Evolutionary conservation across 2,329 filamentous ascomycete species (phyloP).

Genomic region (Graphilbum ipis-grandicollis): DNA sequence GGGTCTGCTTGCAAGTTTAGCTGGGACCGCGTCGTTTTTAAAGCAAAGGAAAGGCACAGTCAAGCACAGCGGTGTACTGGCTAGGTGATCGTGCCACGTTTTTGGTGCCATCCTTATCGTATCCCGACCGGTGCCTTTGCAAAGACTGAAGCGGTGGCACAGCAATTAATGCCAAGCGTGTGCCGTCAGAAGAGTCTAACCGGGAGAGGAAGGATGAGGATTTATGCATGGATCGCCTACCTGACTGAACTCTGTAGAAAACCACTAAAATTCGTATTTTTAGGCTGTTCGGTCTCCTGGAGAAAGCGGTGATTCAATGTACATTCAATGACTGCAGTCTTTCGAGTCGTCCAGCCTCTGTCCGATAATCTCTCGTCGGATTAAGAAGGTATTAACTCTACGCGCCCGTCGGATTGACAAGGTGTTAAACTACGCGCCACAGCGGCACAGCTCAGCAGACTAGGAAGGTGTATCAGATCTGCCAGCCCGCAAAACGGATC

Average conservation of each 20-base stretch:
- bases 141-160: background rate
- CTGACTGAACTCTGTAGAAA: background rate
- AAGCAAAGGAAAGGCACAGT: background rate
- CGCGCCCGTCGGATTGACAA: no score
- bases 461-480: background rate
- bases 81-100: background rate
- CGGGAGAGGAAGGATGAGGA: background rate
- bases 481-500: background rate
- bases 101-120: background rate
- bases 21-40: conserved; percentile 1
- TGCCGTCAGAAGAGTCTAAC: background rate
- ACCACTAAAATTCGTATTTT: no score
- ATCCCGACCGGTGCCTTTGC: background rate
- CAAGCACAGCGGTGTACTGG: background rate
- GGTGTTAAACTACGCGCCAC: background rate
- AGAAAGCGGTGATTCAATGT: no score
- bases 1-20: conserved; percentile 1
- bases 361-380: background rate
- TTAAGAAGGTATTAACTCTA: background rate
- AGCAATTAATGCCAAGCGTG: background rate
- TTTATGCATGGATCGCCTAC: background rate
- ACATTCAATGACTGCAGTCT: no score
- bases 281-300: no score
- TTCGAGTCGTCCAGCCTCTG: background rate
- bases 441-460: background rate